phyloP scores from a whole-genome alignment of 352 stramenopile species.

The Phytophthora rubi region DNA sequence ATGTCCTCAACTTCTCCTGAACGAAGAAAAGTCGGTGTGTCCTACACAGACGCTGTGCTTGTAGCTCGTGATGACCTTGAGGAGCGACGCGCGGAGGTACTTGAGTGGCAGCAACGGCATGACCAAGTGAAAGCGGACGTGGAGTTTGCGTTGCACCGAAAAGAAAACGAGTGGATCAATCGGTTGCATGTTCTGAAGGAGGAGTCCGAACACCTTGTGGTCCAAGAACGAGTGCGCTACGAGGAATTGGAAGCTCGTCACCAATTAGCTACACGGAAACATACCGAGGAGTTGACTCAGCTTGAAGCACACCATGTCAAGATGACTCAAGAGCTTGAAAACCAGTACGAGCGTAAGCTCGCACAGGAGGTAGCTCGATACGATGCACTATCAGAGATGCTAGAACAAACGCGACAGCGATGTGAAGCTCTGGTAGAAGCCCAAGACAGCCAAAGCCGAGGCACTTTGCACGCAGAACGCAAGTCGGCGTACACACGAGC shows the following conservation, averaged over 20 bases:
- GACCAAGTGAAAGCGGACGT: conserved; percentile 85
- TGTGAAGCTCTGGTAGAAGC: conserved; percentile 89
- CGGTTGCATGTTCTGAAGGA: conserved; percentile 80
- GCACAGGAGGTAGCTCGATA: conserved; percentile 90
- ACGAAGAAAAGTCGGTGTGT: conserved; percentile 20
- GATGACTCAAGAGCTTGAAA: conserved; percentile 91
- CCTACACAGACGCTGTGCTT: conserved; percentile 61
- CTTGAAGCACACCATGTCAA: conserved; percentile 82
- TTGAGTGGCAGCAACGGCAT: conserved; percentile 73
- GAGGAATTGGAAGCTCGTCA: conserved; percentile 82
- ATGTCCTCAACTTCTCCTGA: conserved; percentile 24
- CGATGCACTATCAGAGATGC: conserved; percentile 85
- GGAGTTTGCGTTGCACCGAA: conserved; percentile 83
- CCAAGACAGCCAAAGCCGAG: conserved; percentile 71
- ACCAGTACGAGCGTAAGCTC: conserved; percentile 93
- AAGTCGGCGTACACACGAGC: conserved; percentile 66
- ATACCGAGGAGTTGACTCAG: conserved; percentile 78
- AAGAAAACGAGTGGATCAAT: conserved; percentile 91
- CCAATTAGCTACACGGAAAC: conserved; percentile 71
- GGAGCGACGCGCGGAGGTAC: conserved; percentile 54
- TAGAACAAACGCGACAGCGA: conserved; percentile 90
- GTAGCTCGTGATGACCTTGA: conserved; percentile 83
- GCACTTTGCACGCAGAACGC: conserved; percentile 66
- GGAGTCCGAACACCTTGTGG: conserved; percentile 76
- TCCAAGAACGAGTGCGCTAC: conserved; percentile 78